Evolutionary conservation across 345 rosid species (phyloP).

Genomic region (Acer yangbiense): DNA sequence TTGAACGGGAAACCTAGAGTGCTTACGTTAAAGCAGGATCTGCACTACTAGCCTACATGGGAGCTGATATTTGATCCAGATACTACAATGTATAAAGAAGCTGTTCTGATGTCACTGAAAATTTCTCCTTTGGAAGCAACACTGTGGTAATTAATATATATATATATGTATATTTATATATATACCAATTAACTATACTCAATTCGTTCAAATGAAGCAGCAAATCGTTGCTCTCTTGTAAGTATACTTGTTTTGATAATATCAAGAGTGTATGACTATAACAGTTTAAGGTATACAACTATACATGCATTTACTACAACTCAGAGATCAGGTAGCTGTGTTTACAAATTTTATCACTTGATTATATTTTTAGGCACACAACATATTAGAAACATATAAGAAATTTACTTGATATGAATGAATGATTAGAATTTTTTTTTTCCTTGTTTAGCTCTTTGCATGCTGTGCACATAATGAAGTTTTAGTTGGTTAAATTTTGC

Average conservation of each 20-base stretch:
- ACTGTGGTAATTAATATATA: too few species aligned
- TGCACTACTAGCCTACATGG: conserved; percentile 98
- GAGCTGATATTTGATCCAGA: conserved; percentile 81
- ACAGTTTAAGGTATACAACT: not conserved
- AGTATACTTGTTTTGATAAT: not conserved
- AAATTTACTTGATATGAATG: not conserved
- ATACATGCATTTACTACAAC: not conserved
- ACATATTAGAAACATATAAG: not conserved
- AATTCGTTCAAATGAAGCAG: too few species aligned
- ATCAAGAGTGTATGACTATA: not conserved
- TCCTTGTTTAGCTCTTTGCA: too few species aligned
- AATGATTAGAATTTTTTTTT: not conserved
- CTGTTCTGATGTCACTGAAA: not conserved
- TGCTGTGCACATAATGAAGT: too few species aligned
- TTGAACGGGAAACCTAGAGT: conserved; percentile 92
- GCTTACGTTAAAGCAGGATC: conserved; percentile 85
- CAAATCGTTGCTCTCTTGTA: too few species aligned
- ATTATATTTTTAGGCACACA: not conserved
- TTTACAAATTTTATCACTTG: not conserved
- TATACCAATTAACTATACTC: too few species aligned
- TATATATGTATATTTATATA: too few species aligned
- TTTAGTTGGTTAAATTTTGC: too few species aligned
- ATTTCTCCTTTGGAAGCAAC: not conserved
- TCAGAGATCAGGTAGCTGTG: not conserved
- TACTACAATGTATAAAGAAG: conserved; percentile 38